Base-by-base conservation (phyloP, 176 grass and related monocot genomes). In the Leersia perrieri region DNA sequence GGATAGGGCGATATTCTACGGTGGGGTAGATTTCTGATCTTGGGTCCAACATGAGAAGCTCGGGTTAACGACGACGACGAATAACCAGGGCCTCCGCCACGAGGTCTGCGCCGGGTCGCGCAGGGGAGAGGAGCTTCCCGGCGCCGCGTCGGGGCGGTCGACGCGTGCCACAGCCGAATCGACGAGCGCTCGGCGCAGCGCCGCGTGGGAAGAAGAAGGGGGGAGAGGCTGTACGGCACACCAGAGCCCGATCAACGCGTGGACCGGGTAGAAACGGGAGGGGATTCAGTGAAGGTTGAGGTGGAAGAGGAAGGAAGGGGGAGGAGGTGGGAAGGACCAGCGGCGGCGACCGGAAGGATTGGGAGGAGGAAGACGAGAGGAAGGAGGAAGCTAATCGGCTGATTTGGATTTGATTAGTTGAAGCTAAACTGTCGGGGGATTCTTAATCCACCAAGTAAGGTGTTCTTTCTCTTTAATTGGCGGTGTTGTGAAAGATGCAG, bases 21-120 rank as follows among this genome's bases (percentile, higher is more conserved):
- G 88, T 90, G 68, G 88, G 88, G 58, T 80, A 86, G 57, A 85
- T 80, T 80, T 85, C 73, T 75, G 83, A 90, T 82, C 92, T 90
- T 65, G 92, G 88, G 63, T 95, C 80, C 88, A 99, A 95, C 96
- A 99, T 99, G 81, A 91, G 90, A 89, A 93, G 86, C 81, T 91
- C 88, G 72, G 45, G 53, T 71, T n/a, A n/a, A n/a, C n/a, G 38
- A 77, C 77, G 57, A 83, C 27, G 33, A 32, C 28, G 57, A 49
- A 44, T 22, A 28, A 63, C 33, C 49, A 86, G 73, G 67, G 73
- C 77, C 63, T 78, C 78, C 22, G 18, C 78, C 60, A 38, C 65
- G 66, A 47, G 30, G 55, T 33, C 61, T 23, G 13, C 68, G 18
- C 45, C 25, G 35, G 11, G 13, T 45, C 12, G 27, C 9, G 20